phyloP scores from a whole-genome alignment of 139 green algal species.

The Chlorella sp. region DNA sequence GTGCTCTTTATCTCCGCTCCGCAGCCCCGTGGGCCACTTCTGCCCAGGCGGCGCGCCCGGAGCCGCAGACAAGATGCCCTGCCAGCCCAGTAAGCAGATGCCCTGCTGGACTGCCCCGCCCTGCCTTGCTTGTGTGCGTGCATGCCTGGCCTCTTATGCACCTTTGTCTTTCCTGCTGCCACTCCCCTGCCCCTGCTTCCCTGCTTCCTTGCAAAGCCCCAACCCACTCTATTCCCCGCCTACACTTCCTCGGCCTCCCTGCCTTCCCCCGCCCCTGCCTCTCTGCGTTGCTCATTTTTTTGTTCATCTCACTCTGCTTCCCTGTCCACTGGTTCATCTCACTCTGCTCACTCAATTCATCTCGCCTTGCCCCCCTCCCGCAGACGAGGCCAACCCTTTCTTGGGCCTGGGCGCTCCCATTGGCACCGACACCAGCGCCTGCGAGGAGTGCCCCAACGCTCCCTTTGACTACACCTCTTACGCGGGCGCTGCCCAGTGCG shows the following conservation, averaged over 20 bases:
- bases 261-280: too few relatives aligned
- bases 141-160: not conserved
- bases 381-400: not conserved
- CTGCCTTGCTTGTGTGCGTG: not conserved
- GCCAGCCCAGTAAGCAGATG: not conserved
- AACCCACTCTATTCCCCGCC: too few relatives aligned
- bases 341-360: too few relatives aligned
- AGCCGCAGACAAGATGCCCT: not conserved
- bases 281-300: too few relatives aligned
- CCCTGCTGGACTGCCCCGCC: not conserved
- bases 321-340: too few relatives aligned
- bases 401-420: not conserved
- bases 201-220: too few relatives aligned
- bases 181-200: not conserved
- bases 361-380: too few relatives aligned
- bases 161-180: not conserved
- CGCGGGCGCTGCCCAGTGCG: not conserved
- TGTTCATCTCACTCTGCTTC: too few relatives aligned
- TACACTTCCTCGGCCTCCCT: too few relatives aligned
- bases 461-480: not conserved
- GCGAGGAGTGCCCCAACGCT: not conserved
- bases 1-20: not conserved
- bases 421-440: not conserved
- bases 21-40: not conserved
- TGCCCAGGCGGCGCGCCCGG: not conserved